A percentile compares a stretch with the other conserved stretches of the same genome.
Evolutionary conservation across 306 rosid genomes (phyloP).

Genomic region (Alnus glutinosa): DNA sequence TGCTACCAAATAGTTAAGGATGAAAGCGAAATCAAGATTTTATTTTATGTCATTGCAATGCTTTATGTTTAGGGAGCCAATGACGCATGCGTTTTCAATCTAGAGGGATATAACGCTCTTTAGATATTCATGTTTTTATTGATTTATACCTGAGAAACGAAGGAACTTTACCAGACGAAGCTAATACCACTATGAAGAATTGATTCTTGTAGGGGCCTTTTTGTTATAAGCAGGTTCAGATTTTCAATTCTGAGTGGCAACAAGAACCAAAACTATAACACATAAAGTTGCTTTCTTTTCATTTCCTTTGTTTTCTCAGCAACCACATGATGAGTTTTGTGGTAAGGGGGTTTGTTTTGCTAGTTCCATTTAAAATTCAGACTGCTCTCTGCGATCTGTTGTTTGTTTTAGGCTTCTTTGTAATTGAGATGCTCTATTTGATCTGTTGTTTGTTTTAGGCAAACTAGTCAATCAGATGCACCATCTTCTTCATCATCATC

Average conservation of each 20-base stretch:
- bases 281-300: background rate
- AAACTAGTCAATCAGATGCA: constrained; percentile 40
- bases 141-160: background rate
- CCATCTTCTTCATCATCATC: constrained; percentile 51
- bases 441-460: constrained; percentile 45
- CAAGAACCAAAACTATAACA: background rate
- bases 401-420: constrained; percentile 6
- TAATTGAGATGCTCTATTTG: constrained; percentile 5
- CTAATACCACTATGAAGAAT: background rate
- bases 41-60: background rate
- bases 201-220: background rate
- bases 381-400: background rate
- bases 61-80: background rate
- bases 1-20: background rate
- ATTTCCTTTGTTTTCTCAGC: background rate
- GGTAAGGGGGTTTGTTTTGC: background rate
- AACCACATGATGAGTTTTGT: background rate
- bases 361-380: background rate
- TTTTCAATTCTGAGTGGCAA: background rate
- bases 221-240: background rate
- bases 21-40: background rate
- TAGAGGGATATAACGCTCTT: background rate
- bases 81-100: background rate
- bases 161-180: background rate
- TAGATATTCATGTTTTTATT: background rate